Percentiles rank a stretch among this genome's conserved stretches.
phyloP scores from a whole-genome alignment of 768 basidiomycete species.

The Rhizopogon rudus region DNA sequence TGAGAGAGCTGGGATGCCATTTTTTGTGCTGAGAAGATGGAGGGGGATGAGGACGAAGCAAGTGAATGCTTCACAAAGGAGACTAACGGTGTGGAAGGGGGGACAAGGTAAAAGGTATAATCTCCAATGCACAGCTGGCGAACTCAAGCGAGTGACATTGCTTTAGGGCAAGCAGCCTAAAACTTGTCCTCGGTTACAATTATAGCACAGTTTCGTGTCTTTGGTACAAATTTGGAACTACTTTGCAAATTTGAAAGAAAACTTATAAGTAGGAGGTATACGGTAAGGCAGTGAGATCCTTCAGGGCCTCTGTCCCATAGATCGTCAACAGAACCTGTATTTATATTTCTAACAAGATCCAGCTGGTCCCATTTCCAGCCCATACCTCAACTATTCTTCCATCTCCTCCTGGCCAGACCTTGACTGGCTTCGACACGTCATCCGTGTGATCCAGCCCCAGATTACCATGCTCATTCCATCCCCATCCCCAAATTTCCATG shows the following conservation, averaged over 20 bases:
- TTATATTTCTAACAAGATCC: slow-evolving; percentile 22
- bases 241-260: no score
- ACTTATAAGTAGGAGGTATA: no score
- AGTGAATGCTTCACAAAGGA: slow-evolving; percentile 69
- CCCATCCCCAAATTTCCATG: slow-evolving; percentile 74
- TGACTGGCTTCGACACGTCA: slow-evolving; percentile 37
- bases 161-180: slow-evolving; percentile 17
- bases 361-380: slow-evolving; percentile 30
- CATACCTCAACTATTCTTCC: slow-evolving; percentile 16
- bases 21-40: slow-evolving; percentile 25
- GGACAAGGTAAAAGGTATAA: slow-evolving; percentile 20
- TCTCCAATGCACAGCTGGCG: slow-evolving; percentile 1
- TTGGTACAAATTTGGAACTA: no score
- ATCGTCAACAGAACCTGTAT: neutral
- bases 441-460: slow-evolving; percentile 43
- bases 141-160: neutral
- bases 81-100: slow-evolving; percentile 10
- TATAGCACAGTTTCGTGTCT: no score
- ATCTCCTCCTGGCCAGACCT: slow-evolving; percentile 44
- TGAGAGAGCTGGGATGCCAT: slow-evolving; percentile 76
- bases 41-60: slow-evolving; percentile 53
- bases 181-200: neutral
- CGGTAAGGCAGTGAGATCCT: no score
- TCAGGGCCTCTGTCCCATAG: neutral
- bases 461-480: slow-evolving; percentile 99